phyloP scores from a whole-genome alignment of 176 grass and related monocot species.

The Poa pratensis region DNA sequence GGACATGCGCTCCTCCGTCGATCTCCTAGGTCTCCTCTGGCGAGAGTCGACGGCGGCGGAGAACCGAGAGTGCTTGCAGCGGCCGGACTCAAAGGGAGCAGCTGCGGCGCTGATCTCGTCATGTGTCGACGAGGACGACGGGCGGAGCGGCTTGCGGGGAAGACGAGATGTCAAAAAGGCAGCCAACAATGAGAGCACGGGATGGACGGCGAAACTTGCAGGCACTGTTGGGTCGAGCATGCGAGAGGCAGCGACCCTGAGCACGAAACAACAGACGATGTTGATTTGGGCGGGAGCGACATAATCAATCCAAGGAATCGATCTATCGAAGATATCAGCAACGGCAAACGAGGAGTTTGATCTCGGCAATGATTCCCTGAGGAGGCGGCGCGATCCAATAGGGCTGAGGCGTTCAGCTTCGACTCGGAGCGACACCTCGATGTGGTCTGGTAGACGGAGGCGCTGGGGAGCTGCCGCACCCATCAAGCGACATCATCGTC shows the following conservation, averaged over 20 bases:
- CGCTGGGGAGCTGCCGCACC: background rate
- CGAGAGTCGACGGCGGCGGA: too few species aligned
- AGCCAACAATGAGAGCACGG: background rate
- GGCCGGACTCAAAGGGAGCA: too few species aligned
- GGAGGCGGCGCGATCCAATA: background rate
- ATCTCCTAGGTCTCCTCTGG: too few species aligned
- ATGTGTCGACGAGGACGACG: background rate
- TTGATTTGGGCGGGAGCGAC: too few species aligned
- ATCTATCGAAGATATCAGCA: too few species aligned
- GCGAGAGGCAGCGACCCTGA: background rate
- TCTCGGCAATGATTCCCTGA: background rate
- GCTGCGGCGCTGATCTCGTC: too few species aligned
- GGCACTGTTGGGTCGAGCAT: background rate
- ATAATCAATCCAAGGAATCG: too few species aligned
- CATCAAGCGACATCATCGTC: too few species aligned
- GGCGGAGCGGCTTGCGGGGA: background rate
- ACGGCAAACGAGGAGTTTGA: too few species aligned
- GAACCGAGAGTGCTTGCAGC: too few species aligned
- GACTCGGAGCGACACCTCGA: background rate
- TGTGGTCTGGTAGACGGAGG: background rate
- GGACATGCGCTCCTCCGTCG: too few species aligned
- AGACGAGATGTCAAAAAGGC: background rate
- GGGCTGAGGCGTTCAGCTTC: background rate
- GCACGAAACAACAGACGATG: too few species aligned
- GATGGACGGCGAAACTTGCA: background rate